A percentile compares a stretch with the other conserved stretches of the same genome.
Evolutionary conservation across 2,329 filamentous ascomycete genomes (phyloP).

Genomic region (Metarhizium album): DNA sequence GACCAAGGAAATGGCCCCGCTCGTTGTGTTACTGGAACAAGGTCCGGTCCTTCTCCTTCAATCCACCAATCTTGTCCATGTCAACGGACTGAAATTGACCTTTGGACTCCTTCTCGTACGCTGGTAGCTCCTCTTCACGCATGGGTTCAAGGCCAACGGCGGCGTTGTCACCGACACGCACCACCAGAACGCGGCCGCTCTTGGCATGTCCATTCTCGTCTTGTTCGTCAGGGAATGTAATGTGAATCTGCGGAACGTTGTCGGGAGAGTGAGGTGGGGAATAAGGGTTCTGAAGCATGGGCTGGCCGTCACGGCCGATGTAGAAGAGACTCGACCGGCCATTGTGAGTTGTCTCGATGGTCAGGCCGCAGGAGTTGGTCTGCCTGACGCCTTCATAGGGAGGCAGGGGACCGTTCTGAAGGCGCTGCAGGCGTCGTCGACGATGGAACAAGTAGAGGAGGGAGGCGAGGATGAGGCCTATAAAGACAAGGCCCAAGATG

Average conservation of each 20-base stretch:
- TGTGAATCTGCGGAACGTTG: slow-evolving; percentile 88
- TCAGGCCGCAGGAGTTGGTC: slow-evolving; percentile 42
- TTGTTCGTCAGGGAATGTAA: slow-evolving; percentile 94
- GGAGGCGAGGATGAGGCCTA: slow-evolving; percentile 57
- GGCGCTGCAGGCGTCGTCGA: slow-evolving; percentile 37
- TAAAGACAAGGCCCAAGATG: slow-evolving; percentile 66
- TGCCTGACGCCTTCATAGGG: slow-evolving; percentile 55
- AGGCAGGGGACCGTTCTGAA: slow-evolving; percentile 48
- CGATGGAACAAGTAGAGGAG: slow-evolving; percentile 64
- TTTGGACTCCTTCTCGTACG: slow-evolving; percentile 74
- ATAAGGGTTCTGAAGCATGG: slow-evolving; percentile 64
- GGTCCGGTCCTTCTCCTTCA: slow-evolving; percentile 72
- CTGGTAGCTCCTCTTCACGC: slow-evolving; percentile 68
- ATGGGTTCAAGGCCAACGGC: slow-evolving; percentile 82
- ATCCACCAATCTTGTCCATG: slow-evolving; percentile 83
- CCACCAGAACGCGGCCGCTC: slow-evolving; percentile 82
- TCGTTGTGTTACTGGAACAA: slow-evolving; percentile 22
- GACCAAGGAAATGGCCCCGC: slow-evolving; percentile 1
- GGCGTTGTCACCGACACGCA: slow-evolving; percentile 78
- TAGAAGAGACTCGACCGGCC: slow-evolving; percentile 62
- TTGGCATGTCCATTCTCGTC: slow-evolving; percentile 73
- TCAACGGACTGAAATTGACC: slow-evolving; percentile 87
- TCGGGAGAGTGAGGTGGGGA: slow-evolving; percentile 70
- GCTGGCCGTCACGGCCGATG: slow-evolving; percentile 65
- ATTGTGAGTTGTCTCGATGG: slow-evolving; percentile 44